A percentile compares a stretch with the other conserved stretches of the same genome.
Conservation (phyloP, 1,284 basidiomycete genomes). For the Pterulicium gracile region DNA sequence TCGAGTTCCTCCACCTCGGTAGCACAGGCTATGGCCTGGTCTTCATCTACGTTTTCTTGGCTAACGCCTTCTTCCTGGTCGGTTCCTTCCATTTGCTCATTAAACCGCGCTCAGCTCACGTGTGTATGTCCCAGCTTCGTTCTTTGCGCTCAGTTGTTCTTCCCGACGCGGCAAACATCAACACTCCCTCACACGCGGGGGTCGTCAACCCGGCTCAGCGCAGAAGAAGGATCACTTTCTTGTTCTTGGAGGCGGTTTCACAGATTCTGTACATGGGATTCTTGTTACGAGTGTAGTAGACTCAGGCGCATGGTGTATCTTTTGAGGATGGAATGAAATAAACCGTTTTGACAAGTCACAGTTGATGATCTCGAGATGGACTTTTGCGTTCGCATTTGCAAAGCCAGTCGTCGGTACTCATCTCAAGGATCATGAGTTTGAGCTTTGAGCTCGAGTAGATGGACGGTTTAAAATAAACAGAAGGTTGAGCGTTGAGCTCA, state of each 20-base stretch:
- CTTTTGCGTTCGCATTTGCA: too few relatives aligned
- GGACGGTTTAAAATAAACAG: too few relatives aligned
- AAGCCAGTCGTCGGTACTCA: too few relatives aligned
- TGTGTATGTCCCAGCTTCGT: conserved; percentile 8
- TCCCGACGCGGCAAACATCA: conserved; percentile 10
- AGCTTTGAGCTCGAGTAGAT: too few relatives aligned
- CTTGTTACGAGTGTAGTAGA: conserved; percentile 10
- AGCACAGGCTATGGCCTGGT: conserved; percentile 57
- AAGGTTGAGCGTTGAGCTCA: too few relatives aligned
- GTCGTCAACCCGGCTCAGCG: conserved; percentile 11
- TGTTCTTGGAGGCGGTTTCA: conserved; percentile 11
- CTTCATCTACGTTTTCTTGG: conserved; percentile 79
- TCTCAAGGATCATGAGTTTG: too few relatives aligned
- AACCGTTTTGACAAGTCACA: too few relatives aligned
- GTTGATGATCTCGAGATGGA: too few relatives aligned
- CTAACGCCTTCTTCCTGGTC: conserved; percentile 92
- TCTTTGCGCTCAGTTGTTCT: conserved; percentile 13
- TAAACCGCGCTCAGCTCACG: too few relatives aligned
- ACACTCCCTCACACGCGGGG: conserved; percentile 8
- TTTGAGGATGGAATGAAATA: too few relatives aligned
- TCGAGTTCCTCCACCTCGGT: conserved; percentile 39
- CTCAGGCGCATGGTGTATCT: too few relatives aligned
- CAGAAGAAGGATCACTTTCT: conserved; percentile 12
- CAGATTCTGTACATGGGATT: conserved; percentile 14
- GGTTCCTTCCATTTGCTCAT: conserved; percentile 20